Conservation (phyloP, 768 basidiomycete genomes). For the Leccinellum luteum region DNA sequence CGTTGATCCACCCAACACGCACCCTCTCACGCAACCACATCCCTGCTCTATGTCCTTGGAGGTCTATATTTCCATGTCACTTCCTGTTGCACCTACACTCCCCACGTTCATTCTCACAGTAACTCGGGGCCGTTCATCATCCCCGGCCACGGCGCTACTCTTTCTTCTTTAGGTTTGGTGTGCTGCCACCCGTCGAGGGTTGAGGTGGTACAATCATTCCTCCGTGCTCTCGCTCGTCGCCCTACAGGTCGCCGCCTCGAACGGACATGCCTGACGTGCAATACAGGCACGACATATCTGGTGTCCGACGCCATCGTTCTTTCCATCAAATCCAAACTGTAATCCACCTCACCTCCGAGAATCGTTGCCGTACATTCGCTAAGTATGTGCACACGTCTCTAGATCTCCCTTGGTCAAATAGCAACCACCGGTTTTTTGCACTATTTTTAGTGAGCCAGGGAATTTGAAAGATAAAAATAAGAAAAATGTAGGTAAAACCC, state of each 20-base stretch:
- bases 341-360: background rate
- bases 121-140: too few species aligned
- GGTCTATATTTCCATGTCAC: too few species aligned
- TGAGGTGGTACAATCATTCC: too few species aligned
- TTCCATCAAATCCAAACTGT: background rate
- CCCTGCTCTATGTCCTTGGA: background rate
- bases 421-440: background rate
- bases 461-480: background rate
- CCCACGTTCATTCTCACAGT: too few species aligned
- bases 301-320: background rate
- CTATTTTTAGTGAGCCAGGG: background rate
- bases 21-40: background rate
- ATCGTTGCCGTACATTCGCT: background rate
- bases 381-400: background rate
- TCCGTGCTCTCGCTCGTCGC: too few species aligned
- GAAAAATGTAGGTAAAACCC: background rate
- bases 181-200: too few species aligned
- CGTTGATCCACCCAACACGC: background rate
- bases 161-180: too few species aligned
- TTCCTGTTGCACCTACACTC: too few species aligned
- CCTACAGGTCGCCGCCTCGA: too few species aligned
- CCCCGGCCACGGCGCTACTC: too few species aligned
- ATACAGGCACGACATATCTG: too few species aligned
- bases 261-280: too few species aligned
- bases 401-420: background rate